phyloP scores from a whole-genome alignment of 495 filamentous ascomycete genomes.

The Parmelia sp. region DNA sequence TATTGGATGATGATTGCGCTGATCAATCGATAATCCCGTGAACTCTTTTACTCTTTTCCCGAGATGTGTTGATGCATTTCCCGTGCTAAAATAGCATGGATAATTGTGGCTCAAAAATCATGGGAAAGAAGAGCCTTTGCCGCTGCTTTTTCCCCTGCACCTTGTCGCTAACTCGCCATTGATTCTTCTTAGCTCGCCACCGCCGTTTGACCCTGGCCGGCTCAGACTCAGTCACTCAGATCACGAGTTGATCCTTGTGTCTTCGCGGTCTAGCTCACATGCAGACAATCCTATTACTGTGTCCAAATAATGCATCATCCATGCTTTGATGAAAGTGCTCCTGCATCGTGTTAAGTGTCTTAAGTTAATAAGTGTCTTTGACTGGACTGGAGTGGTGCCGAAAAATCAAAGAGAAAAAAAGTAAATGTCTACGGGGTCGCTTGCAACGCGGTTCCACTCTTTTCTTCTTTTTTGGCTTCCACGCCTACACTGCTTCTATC shows the following conservation, averaged over 20 bases:
- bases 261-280: slow-evolving; percentile 8
- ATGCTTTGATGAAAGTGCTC: neutral
- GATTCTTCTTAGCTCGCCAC: slow-evolving; percentile 12
- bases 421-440: neutral
- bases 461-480: neutral
- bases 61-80: slow-evolving; percentile 3
- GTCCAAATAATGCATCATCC: neutral
- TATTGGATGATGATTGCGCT: too few relatives aligned
- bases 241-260: slow-evolving; percentile 21
- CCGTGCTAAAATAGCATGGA: slow-evolving; percentile 7
- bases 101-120: neutral
- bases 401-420: neutral
- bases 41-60: slow-evolving; percentile 13
- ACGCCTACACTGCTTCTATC: neutral
- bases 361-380: too few relatives aligned
- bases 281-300: slow-evolving; percentile 13
- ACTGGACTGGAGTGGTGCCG: too few relatives aligned
- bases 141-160: slow-evolving; percentile 21
- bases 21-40: neutral
- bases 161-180: neutral
- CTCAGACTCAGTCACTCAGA: slow-evolving; percentile 11
- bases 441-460: slow-evolving; percentile 1
- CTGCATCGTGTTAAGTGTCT: neutral
- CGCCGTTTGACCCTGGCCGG: neutral
- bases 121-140: slow-evolving; percentile 19